A percentile compares a stretch with the other conserved stretches of the same genome.
These are phyloP conservation scores for Auricularia heimuer DNA, from an alignment of 768 basidiomycete genomes.

Conservation along the genomic window DNA sequence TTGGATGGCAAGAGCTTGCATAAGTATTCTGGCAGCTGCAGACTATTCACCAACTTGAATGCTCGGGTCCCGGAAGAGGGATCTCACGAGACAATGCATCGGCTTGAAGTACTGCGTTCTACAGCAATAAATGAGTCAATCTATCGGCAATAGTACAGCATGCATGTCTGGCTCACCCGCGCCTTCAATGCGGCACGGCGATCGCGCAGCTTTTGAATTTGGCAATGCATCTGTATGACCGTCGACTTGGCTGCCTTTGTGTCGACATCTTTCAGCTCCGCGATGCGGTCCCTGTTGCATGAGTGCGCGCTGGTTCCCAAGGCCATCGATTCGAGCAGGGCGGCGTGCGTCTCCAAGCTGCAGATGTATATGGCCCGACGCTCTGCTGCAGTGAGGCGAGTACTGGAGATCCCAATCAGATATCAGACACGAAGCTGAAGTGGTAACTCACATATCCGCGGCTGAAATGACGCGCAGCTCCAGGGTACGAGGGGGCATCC, in stretches of 20 bases:
- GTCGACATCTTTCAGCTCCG: not conserved
- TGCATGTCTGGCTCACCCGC: not conserved
- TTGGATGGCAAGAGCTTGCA: no score
- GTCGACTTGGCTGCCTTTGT: not conserved
- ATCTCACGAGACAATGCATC: no score
- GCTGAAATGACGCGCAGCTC: not conserved
- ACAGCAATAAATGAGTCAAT: no score
- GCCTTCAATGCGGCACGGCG: not conserved
- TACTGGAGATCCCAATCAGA: not conserved
- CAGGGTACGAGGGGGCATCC: not conserved
- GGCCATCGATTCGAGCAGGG: not conserved
- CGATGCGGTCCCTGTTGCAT: not conserved
- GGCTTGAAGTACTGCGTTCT: no score
- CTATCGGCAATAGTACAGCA: no score
- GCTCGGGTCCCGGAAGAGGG: no score
- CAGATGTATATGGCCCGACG: not conserved
- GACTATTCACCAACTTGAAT: no score
- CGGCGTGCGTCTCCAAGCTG: not conserved
- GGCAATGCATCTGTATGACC: not conserved
- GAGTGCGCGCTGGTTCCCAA: not conserved
- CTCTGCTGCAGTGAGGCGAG: not conserved
- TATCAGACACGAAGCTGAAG: not conserved
- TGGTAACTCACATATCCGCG: not conserved
- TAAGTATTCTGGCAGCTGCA: no score
- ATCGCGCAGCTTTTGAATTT: not conserved